Evolutionary conservation across 2,329 filamentous ascomycete species (phyloP), one percentile per base, ranked within the genome.

Genomic region (Kalmusia sp.): DNA sequence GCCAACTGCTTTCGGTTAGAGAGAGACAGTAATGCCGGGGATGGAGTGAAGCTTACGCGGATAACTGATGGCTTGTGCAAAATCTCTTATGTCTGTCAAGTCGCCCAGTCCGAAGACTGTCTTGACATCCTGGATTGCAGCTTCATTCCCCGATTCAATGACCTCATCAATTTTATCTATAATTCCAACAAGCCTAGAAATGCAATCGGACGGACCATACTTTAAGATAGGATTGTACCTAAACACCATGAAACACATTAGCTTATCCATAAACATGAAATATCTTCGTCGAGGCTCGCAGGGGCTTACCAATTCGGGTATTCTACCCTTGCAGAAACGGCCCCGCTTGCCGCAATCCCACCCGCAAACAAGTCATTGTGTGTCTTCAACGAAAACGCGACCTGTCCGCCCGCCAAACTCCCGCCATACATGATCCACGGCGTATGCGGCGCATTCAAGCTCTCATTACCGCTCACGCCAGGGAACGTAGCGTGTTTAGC

Each of bases 281-380:
- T n/a, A n/a, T n/a, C n/a, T n/a, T n/a, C n/a, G n/a, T n/a, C n/a
- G n/a, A n/a, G n/a, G n/a, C n/a, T n/a, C n/a, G n/a, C n/a, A n/a
- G n/a, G n/a, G n/a, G n/a, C n/a, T n/a, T n/a, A n/a, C 80, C 79
- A 82, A 54, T 80, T 69, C 0, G 79, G 77, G 51, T 82, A 82
- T 8, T 73, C 76, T 4, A 78, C 63, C 3, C 74, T 58, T 0
- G 74, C 73, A 15, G 77, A 68, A 15, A 79, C 70, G 0, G 77
- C 75, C 1, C 75, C 80, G 31, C 77, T 80, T 11, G 77, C 72
- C 8, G 77, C 79, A 52, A 83, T 83, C 11, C 79, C 81, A 12
- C 78, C 81, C 38, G 77, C 82, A 4, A 80, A 66, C 24, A 80
- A 55, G 19, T 77, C 73, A 3, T 75, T 75, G 55, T 82, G 79